Base-by-base conservation (phyloP, 805 yeast species). In the Barnettozyma salicaria region DNA sequence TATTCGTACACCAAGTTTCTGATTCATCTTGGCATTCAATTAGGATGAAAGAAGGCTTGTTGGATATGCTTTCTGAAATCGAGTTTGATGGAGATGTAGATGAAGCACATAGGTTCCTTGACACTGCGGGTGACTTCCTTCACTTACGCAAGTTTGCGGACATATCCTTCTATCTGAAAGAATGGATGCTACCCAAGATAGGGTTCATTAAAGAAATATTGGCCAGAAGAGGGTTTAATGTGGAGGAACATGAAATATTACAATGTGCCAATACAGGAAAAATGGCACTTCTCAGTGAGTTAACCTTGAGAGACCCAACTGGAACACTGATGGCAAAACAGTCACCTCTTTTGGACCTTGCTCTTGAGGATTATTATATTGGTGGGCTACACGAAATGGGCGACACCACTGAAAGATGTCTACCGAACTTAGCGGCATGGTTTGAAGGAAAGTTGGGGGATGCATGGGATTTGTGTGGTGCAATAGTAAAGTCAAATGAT, bases 21-120 rank as follows among this genome's bases (percentile, higher is more conserved):
- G 87, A 80, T 46, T 69, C 76, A 0, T 64, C 78, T 19, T 80
- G 87, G 87, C 88, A 80, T 52, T 77, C 84, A 0, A 52, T 77
- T 6, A 62, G 73, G 3, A 54, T 74, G 22, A 55, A 64, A 11
- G 70, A 74, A 42, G 87, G 88, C 0, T 48, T 80, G n/a, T 53
- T 80, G 25, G 53, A 63, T 26, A 67, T 68, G 47, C 45, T 79
- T 40, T 62, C 77, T 0, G 62, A 61, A 18, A 54, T 68, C 22
- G 87, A 80, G 41, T 80, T 78, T 49, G 64, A 58, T 38, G 80
- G 77, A 0, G 67, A 70, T 41, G 47, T 25, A 13, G 55, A 60
- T 2, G 46, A 52, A 2, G 84, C 85, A 0, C 87, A 80, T 46
- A 44, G 58, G 4, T 72, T 63, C 31, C 49, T 78, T 12, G 87